Conservation (phyloP, 495 filamentous ascomycete genomes). For the Hypoxylon lenormandii region DNA sequence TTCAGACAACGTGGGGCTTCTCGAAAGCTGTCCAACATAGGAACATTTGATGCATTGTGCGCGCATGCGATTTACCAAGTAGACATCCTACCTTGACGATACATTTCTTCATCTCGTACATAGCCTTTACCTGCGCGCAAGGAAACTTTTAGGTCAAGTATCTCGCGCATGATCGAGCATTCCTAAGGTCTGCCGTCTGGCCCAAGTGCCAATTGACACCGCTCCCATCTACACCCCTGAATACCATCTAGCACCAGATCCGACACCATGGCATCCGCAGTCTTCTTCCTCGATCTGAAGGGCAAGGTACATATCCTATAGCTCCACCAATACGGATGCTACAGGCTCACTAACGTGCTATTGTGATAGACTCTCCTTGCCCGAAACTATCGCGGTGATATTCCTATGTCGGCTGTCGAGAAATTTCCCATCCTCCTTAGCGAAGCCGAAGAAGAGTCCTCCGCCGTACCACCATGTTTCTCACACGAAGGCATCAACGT, state of each 20-base stretch:
- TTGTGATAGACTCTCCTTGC: slow-evolving; percentile 86
- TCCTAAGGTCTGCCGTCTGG: slow-evolving; percentile 27
- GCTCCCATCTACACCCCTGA: slow-evolving; percentile 27
- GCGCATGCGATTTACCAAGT: slow-evolving; percentile 35
- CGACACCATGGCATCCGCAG: slow-evolving; percentile 87
- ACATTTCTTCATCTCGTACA: slow-evolving; percentile 10
- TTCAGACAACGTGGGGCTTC: slow-evolving; percentile 48
- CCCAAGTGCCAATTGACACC: slow-evolving; percentile 48
- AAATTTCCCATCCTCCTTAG: slow-evolving; percentile 96
- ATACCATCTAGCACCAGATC: slow-evolving; percentile 35
- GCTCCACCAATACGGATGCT: neutral
- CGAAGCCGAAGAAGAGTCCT: slow-evolving; percentile 99
- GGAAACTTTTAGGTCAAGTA: slow-evolving; percentile 2
- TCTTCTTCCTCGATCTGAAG: slow-evolving; percentile 99
- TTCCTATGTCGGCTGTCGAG: slow-evolving; percentile 99
- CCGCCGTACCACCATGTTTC: slow-evolving; percentile 97
- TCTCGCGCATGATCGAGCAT: slow-evolving; percentile 42
- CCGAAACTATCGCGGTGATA: slow-evolving; percentile 98
- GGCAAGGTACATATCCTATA: slow-evolving; percentile 79
- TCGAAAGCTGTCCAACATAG: slow-evolving; percentile 35
- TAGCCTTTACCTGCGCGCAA: slow-evolving; percentile 8
- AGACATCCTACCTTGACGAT: slow-evolving; percentile 26
- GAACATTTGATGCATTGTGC: slow-evolving; percentile 14
- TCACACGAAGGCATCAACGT: slow-evolving; percentile 99
- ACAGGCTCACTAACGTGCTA: slow-evolving; percentile 15